A percentile compares a stretch with the other conserved stretches of the same genome.
Conservation (phyloP, 352 stramenopile species). For the Phytophthora aleatoria region DNA sequence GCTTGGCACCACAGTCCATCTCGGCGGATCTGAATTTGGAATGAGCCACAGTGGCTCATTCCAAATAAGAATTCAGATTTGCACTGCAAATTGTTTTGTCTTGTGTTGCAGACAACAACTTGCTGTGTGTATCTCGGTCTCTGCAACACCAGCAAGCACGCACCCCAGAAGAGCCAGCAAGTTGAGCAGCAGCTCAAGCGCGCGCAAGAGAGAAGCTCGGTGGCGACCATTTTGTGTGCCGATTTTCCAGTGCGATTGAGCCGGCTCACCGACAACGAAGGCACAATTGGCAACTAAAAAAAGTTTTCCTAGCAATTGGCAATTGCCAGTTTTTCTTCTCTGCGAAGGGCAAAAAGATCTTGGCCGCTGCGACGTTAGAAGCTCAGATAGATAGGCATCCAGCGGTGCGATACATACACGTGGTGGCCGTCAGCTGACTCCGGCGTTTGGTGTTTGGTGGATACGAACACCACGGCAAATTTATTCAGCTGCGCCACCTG, state of each 20-base stretch:
- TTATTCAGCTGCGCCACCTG: constrained; percentile 7
- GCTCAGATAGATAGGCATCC: background rate
- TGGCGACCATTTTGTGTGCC: constrained; percentile 20
- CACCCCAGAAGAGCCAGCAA: constrained; percentile 24
- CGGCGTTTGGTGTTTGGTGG: constrained; percentile 1
- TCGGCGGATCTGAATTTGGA: constrained; percentile 2
- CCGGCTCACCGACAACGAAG: constrained; percentile 15
- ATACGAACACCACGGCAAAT: constrained; percentile 4
- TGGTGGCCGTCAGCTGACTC: constrained; percentile 19
- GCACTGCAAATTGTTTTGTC: too few relatives aligned
- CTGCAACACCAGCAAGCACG: constrained; percentile 24
- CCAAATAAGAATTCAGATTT: constrained; percentile 3
- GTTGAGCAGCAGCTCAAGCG: constrained; percentile 19
- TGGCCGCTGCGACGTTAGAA: constrained; percentile 6
- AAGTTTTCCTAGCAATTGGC: too few relatives aligned
- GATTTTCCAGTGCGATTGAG: constrained; percentile 13
- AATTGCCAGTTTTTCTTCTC: constrained; percentile 3
- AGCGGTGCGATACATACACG: background rate
- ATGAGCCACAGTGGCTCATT: background rate
- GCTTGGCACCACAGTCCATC: constrained; percentile 15
- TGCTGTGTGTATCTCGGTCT: constrained; percentile 10
- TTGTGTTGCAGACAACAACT: background rate
- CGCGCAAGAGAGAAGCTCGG: constrained; percentile 21
- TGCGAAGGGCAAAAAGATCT: constrained; percentile 18
- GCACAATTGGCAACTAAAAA: constrained; percentile 2